Base-by-base conservation (phyloP, 345 rosid genomes). In the Pistacia integerrima region DNA sequence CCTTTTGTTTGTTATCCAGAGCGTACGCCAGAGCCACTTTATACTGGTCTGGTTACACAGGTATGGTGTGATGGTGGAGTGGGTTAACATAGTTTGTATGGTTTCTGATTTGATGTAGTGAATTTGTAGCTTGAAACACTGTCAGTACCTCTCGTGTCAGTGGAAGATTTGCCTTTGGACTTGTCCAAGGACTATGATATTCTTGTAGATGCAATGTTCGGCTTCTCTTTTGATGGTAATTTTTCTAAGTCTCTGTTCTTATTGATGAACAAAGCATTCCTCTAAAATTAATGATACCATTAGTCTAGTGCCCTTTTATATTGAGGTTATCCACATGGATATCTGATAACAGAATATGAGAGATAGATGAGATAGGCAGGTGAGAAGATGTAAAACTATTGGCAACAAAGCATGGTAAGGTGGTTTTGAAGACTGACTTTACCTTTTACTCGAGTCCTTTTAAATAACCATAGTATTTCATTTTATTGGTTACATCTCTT, bases 191-290 rank as follows among this genome's bases (percentile, higher is more conserved):
- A 92, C 78, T 95, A 87, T 49, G 94, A 90, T 79, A 86, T 95
- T 78, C 57, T 95, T 61, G 22, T 93, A 22, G 98, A 95, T 86
- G 98, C 97, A 56, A 88, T 93, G 85, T 93, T 95, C 72, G 98
- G 97, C 60, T 95, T 95, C 84, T 95, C 99, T 36, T 95, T 95
- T 76, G 97, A 90, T 79, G 97, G 98, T 94, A 92, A 83, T 76
- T 76, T 49, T 46, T 68, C 28, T 51, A 5, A 68, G 36, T n/a
- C 25, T 41, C 12, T 18, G 35, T 44, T 66, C 44, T 25, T n/a
- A 4, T 33, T 51, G 38, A 64, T 66, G 70, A 58, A 25, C 71
- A 66, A 38, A 74, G 30, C 52, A 51, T 0, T 70, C 63, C 57
- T 25, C 16, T 38, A 28, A 49, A 60, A 55, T 35, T 69, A 38